Evolutionary conservation across 1,139 yeast genomes (phyloP).

Genomic region (Suhomyces maxii): DNA sequence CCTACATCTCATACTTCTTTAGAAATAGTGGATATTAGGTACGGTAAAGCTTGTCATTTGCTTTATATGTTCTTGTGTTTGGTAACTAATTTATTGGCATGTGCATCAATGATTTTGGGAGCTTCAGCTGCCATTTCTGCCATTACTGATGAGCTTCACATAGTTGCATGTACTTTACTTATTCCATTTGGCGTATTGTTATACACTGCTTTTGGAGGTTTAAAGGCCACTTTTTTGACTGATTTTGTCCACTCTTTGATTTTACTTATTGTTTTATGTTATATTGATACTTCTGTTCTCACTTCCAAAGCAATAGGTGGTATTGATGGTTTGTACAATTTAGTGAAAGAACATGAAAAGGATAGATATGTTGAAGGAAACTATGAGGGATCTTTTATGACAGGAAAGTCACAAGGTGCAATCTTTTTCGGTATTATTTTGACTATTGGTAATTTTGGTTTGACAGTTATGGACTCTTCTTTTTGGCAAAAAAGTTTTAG

Average conservation of each 20-base stretch:
- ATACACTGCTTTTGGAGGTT: slow-evolving; percentile 42
- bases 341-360: slow-evolving; percentile 16
- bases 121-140: slow-evolving; percentile 37
- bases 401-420: slow-evolving; percentile 35
- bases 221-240: slow-evolving; percentile 42
- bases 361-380: slow-evolving; percentile 30
- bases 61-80: slow-evolving; percentile 33
- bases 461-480: slow-evolving; percentile 32
- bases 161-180: slow-evolving; percentile 33
- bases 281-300: slow-evolving; percentile 28
- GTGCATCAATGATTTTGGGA: slow-evolving; percentile 37
- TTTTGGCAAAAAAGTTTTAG: slow-evolving; percentile 39
- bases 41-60: slow-evolving; percentile 31
- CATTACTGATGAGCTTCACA: slow-evolving; percentile 34
- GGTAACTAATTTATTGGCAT: slow-evolving; percentile 33
- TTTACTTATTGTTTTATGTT: slow-evolving; percentile 30
- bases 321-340: slow-evolving; percentile 28
- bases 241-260: slow-evolving; percentile 39
- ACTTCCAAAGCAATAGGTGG: slow-evolving; percentile 30
- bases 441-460: slow-evolving; percentile 31
- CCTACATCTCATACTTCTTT: slow-evolving; percentile 32
- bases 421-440: slow-evolving; percentile 31
- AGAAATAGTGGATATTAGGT: slow-evolving; percentile 32
- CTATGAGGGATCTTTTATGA: slow-evolving; percentile 33
- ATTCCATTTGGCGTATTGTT: slow-evolving; percentile 38